Evolutionary conservation across 208 protist species (phyloP), one percentile per base, ranked within the genome.

Genomic region (Leishmania turanica): DNA sequence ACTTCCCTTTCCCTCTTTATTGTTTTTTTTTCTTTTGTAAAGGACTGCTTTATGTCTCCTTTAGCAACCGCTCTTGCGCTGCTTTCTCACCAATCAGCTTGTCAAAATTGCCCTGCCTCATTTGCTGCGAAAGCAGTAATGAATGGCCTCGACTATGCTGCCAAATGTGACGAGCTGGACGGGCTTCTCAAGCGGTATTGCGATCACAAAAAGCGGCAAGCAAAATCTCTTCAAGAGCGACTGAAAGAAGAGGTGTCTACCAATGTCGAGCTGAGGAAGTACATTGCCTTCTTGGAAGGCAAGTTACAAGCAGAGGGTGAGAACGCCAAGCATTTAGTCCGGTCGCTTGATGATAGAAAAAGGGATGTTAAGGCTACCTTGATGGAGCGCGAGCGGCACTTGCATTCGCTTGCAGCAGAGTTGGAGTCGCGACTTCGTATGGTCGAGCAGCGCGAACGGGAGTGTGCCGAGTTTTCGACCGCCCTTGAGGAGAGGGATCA

Each of bases 191-290:
- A 75, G 51, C 75, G 76, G 13, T 85, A 80, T 40, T 73, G 60
- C 19, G 51, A 73, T 5, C 74, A 71, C 31, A 85, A 79, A 64
- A 58, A 60, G 73, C 62, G 42, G 2, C 64, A 82, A 64, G 54
- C 71, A 17, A 75, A 75, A 65, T 56, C 42, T 9, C 66, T 85
- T 21, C 62, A 66, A 11, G 70, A 68, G 4, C 68, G 76, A 49
- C 65, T 85, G 1, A 58, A 77, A 51, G 64, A 85, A 40, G 77
- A 85, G 53, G 56, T 82, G 5, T 51, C 71, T 13, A 65, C 64
- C n/a, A 81, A 85, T 24, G 54, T 75, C 1, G 62, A 85, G 45
- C 72, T 85, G 51, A 78, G 82, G 51, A 81, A 85, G 42, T 54
- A 75, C 62, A 79, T 81, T n/a, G 60, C 72, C 0, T 37, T 85